Evolutionary conservation across 2,329 filamentous ascomycete genomes (phyloP).

Genomic region (Penicillium sclerotigenum): DNA sequence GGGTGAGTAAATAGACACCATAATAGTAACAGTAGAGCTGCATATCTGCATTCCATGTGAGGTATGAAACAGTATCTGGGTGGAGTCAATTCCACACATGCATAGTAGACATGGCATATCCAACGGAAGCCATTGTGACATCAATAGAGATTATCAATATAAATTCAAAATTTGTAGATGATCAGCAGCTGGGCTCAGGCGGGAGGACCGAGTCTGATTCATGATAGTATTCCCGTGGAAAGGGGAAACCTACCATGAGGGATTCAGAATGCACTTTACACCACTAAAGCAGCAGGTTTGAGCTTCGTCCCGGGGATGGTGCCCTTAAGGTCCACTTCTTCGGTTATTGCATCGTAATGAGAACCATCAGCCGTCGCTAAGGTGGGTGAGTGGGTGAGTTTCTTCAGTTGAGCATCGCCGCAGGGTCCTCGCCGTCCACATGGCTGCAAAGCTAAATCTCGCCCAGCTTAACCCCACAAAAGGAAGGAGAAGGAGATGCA

Average conservation of each 20-base stretch:
- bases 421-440: not conserved
- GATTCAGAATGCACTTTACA: not conserved
- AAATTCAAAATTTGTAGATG: no score
- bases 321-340: conserved; percentile 5
- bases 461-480: not conserved
- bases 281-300: not conserved
- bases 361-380: not conserved
- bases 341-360: not conserved
- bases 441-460: not conserved
- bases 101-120: not conserved
- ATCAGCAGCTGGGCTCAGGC: not conserved
- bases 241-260: conserved; percentile 10
- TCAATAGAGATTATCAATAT: no score
- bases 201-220: not conserved
- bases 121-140: not conserved
- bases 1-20: not conserved
- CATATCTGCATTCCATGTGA: conserved; percentile 2
- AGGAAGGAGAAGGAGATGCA: not conserved
- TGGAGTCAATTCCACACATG: not conserved
- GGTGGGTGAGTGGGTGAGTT: not conserved
- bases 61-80: not conserved
- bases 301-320: not conserved
- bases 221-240: not conserved
- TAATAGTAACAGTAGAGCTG: not conserved
- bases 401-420: not conserved